A percentile compares a stretch with the other conserved stretches of the same genome.
Conservation (phyloP, 306 rosid species). For the Dalbergia cultrata region DNA sequence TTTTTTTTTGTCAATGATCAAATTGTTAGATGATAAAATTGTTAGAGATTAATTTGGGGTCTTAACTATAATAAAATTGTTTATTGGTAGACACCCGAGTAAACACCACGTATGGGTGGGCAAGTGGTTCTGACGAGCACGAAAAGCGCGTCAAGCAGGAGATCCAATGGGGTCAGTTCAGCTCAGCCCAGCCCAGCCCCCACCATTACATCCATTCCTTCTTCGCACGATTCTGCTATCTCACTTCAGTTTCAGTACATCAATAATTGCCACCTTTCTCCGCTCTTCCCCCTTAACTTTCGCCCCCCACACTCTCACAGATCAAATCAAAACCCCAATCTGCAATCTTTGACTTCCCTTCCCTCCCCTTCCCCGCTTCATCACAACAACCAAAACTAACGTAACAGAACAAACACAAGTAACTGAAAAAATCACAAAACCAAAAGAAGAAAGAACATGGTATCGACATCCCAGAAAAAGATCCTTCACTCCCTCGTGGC, state of each 20-base stretch:
- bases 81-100: too few relatives aligned
- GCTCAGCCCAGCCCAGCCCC: too few relatives aligned
- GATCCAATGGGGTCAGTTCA: neutral
- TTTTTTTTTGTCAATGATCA: too few relatives aligned
- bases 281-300: neutral
- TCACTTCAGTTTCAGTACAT: neutral
- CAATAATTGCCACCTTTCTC: neutral
- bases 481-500: constrained; percentile 63
- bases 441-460: constrained; percentile 48
- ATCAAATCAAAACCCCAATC: neutral
- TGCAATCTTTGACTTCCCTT: neutral
- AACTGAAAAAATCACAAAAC: constrained; percentile 16
- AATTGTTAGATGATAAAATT: too few relatives aligned
- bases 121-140: neutral
- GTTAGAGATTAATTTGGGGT: too few relatives aligned
- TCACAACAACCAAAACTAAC: neutral
- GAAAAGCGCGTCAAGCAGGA: constrained; percentile 27
- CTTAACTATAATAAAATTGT: too few relatives aligned
- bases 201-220: neutral
- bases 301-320: neutral
- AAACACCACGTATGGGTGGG: neutral
- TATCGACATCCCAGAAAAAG: constrained; percentile 59
- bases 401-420: neutral
- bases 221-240: neutral
- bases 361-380: neutral